Evolutionary conservation across 352 stramenopile genomes (phyloP).

Genomic region (Aphanomyces euteiches): DNA sequence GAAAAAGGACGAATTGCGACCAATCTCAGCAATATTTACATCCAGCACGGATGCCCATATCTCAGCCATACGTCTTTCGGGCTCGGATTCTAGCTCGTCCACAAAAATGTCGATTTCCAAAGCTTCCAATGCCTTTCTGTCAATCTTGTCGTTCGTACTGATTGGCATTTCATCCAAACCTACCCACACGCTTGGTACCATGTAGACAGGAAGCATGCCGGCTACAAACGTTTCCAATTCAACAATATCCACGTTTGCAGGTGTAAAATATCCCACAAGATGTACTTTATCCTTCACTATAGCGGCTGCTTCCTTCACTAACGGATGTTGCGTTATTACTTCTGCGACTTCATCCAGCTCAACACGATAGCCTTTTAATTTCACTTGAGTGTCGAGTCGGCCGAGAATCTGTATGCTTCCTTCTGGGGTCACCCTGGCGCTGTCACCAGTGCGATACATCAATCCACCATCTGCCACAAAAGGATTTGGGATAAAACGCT

Average conservation of each 20-base stretch:
- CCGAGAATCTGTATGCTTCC: slow-evolving; percentile 84
- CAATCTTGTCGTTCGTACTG: slow-evolving; percentile 63
- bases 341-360: slow-evolving; percentile 77
- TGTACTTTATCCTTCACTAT: slow-evolving; percentile 60
- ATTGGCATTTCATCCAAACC: slow-evolving; percentile 82
- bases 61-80: background rate
- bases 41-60: slow-evolving; percentile 9
- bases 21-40: background rate
- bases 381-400: slow-evolving; percentile 69
- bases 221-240: slow-evolving; percentile 67
- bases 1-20: slow-evolving; percentile 12
- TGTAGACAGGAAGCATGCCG: slow-evolving; percentile 76
- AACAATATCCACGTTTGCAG: slow-evolving; percentile 64
- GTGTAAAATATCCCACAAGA: slow-evolving; percentile 90
- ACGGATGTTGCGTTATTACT: slow-evolving; percentile 43
- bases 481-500: slow-evolving; percentile 49
- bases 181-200: slow-evolving; percentile 76
- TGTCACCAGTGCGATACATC: slow-evolving; percentile 91
- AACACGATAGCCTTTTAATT: slow-evolving; percentile 76
- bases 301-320: slow-evolving; percentile 46
- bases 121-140: background rate
- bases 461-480: slow-evolving; percentile 51
- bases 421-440: slow-evolving; percentile 86
- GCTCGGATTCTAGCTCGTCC: background rate
- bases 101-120: background rate